These are phyloP conservation scores for Cryphonectria parasitica DNA, from an alignment of 2,329 filamentous ascomycete genomes.

Conservation along the genomic window DNA sequence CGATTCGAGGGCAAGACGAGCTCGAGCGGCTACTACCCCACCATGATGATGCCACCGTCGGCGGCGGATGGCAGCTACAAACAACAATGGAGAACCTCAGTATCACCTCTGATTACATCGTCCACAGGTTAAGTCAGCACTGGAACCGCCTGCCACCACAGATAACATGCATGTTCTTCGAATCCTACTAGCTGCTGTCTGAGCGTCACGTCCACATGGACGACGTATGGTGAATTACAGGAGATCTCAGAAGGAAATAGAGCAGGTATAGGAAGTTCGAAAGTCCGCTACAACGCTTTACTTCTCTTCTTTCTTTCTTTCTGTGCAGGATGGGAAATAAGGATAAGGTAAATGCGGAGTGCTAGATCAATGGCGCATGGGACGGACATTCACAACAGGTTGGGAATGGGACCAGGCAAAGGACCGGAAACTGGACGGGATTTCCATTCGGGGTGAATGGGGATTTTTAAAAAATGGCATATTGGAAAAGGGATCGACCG, in stretches of 20 bases:
- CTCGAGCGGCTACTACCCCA: slow-evolving; percentile 59
- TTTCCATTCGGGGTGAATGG: slow-evolving; percentile 12
- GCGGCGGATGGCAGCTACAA: slow-evolving; percentile 10
- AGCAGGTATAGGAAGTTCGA: background rate
- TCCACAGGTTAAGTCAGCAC: slow-evolving; percentile 33
- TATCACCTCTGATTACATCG: slow-evolving; percentile 30
- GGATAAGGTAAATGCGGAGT: slow-evolving; percentile 15
- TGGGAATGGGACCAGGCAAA: slow-evolving; percentile 22
- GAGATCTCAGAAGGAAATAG: background rate
- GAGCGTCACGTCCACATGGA: background rate
- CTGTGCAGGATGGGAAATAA: slow-evolving; percentile 14
- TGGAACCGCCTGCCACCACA: slow-evolving; percentile 33
- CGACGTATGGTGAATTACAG: background rate
- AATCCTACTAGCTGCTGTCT: background rate
- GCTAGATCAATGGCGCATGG: slow-evolving; percentile 30
- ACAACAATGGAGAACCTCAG: slow-evolving; percentile 31
- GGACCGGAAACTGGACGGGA: slow-evolving; percentile 1
- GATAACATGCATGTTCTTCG: background rate
- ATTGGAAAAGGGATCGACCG: slow-evolving; percentile 24
- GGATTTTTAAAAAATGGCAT: slow-evolving; percentile 19
- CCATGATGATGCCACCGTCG: slow-evolving; percentile 47
- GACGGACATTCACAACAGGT: slow-evolving; percentile 19
- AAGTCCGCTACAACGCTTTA: background rate
- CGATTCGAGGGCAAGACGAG: slow-evolving; percentile 58
- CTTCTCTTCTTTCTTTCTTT: background rate